Percentiles rank a stretch among this genome's conserved stretches.
These are phyloP conservation scores for Physcomitrium patens DNA, from an alignment of 225 moss, liverwort and hornwort species.

Conservation along the genomic window DNA sequence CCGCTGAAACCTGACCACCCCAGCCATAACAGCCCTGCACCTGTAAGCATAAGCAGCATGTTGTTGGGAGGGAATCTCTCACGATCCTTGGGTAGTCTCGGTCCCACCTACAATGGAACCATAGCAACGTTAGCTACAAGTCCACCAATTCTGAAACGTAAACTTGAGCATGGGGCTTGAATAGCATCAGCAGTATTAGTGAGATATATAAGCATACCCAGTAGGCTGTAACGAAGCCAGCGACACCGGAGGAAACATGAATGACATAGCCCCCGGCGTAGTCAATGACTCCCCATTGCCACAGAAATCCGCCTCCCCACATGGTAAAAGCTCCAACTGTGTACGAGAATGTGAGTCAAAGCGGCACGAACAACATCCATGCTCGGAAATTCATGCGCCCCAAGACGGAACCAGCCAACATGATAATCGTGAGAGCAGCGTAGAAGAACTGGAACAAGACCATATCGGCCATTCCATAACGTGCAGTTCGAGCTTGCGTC, in stretches of 20 bases:
- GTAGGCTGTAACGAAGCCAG: conserved; percentile 30
- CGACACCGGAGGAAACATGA: conserved; percentile 38
- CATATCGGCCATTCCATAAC: conserved; percentile 30
- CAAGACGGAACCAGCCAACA: conserved; percentile 33
- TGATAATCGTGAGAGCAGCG: conserved; percentile 32
- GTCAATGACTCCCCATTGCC: conserved; percentile 35
- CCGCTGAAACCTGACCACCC: conserved; percentile 41
- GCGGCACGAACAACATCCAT: conserved; percentile 41
- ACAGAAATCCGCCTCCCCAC: conserved; percentile 36
- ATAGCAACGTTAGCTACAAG: conserved; percentile 2
- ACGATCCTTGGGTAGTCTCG: conserved; percentile 31
- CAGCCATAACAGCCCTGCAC: conserved; percentile 34
- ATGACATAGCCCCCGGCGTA: conserved; percentile 42
- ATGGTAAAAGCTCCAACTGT: conserved; percentile 34
- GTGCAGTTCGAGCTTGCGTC: background rate
- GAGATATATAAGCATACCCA: conserved; percentile 6
- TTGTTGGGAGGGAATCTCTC: conserved; percentile 36
- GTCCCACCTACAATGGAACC: conserved; percentile 25
- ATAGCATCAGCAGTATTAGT: too few relatives aligned
- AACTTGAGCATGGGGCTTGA: too few relatives aligned
- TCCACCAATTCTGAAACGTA: background rate
- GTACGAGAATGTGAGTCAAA: conserved; percentile 38
- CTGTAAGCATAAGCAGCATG: conserved; percentile 35
- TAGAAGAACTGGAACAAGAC: conserved; percentile 42
- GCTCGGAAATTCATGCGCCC: conserved; percentile 38